phyloP scores from a whole-genome alignment of 805 yeast genomes.

The Hanseniaspora pseudoguilliermondii region DNA sequence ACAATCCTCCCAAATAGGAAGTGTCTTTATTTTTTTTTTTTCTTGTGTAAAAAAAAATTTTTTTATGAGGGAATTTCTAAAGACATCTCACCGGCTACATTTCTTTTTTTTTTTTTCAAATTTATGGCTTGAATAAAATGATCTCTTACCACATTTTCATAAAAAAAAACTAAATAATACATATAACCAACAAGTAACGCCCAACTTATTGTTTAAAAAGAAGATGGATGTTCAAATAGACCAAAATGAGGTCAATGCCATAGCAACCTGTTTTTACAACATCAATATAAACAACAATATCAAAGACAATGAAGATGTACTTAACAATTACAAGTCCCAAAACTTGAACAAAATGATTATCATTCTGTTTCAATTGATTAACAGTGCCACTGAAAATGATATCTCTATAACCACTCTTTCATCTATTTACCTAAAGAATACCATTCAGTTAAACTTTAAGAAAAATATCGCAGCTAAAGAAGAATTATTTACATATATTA shows the following conservation, averaged over 20 bases:
- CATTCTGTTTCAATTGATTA: constrained; percentile 4
- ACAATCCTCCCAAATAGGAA: too few relatives aligned
- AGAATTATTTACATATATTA: not conserved
- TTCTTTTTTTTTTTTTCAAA: too few relatives aligned
- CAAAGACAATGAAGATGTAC: constrained; percentile 3
- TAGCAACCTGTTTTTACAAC: constrained; percentile 11
- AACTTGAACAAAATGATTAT: constrained; percentile 4
- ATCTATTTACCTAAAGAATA: constrained; percentile 51
- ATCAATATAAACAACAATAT: constrained; percentile 8
- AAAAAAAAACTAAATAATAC: too few relatives aligned
- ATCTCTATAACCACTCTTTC: not conserved
- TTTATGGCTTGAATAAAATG: too few relatives aligned
- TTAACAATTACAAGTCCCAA: not conserved
- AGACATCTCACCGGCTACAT: too few relatives aligned
- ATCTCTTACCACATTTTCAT: too few relatives aligned
- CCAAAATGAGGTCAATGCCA: constrained; percentile 3
- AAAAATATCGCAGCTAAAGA: not conserved
- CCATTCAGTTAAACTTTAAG: constrained; percentile 33
- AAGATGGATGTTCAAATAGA: not conserved
- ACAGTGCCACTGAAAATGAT: not conserved
- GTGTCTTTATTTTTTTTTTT: too few relatives aligned
- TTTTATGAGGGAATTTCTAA: too few relatives aligned
- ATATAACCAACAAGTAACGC: not conserved
- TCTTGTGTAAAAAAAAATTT: too few relatives aligned
- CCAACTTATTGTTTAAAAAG: not conserved